Base-by-base conservation (phyloP, 1,284 basidiomycete genomes). In the Fomitiporia mediterranea region DNA sequence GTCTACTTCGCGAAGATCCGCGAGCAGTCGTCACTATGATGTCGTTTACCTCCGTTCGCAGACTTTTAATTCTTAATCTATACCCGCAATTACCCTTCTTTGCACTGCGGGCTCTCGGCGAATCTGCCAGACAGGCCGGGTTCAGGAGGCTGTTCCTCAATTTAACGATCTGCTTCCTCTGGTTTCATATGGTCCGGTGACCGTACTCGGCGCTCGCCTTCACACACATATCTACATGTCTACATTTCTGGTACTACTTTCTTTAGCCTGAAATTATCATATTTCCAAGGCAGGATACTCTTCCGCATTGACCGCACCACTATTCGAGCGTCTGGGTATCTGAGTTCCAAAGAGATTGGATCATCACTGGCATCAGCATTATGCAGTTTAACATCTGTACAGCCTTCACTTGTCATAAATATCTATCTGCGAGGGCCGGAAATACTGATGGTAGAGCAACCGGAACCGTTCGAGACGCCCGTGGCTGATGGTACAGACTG, bases 1-100 rank as follows among this genome's bases (percentile, higher is more conserved):
- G 44, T 19, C 13, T 28, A 23, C 44, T 28, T 46, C 44, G 27
- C 8, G 44, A 46, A 30, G 44, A 11, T 28, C 19, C 17, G 35
- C 35, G 35, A 17, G 8, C 39, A 46, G 11, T 4, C 44, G 44
- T 46, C 44, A 46, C 44, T 46, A 46, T 46, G 44, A 46, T 46
- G 44, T 46, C 7, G 25, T 30, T 7, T 28, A 28, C 30, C 28
- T 46, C 44, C 44, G 23, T 9, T 15, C 30, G n/a, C 25, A 46
- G 21, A 25, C 4, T 44, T 7, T 25, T 25, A 44, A 19, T 34
- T n/a, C 32, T 6, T 13, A 13, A 6, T 34, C 13, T 13, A 13
- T 34, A 13, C 13, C 32, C 13, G 32, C 13, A 34, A 6, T 34
- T 13, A 34, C 13, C 13, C 32, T 34, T 34, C 32, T 34, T 34